Percentiles rank a stretch among this genome's conserved stretches.
Conservation (phyloP, 2,329 filamentous ascomycete species). For the Colletotrichum sp. region DNA sequence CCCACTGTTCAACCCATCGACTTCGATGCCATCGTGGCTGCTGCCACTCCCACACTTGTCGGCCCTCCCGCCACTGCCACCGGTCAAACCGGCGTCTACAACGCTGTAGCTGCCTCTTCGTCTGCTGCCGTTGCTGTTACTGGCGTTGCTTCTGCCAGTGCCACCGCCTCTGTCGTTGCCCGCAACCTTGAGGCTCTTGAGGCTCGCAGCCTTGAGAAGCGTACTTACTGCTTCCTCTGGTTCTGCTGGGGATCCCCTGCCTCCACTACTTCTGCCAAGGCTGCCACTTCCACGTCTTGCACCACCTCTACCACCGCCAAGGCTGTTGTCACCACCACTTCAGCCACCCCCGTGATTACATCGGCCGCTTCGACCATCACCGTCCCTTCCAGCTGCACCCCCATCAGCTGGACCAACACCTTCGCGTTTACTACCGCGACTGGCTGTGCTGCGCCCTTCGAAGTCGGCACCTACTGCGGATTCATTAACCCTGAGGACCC, state of each 20-base stretch:
- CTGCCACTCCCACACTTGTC: not conserved
- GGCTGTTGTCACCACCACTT: not conserved
- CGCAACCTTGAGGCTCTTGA: not conserved
- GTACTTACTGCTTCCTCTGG: not conserved
- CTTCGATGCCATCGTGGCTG: not conserved
- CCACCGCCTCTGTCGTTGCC: not conserved
- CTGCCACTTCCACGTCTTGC: not conserved
- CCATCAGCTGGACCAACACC: slow-evolving; percentile 12
- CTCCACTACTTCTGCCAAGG: not conserved
- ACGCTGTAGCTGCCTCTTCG: not conserved
- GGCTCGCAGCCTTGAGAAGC: not conserved
- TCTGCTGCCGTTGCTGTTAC: not conserved
- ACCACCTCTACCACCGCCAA: not conserved
- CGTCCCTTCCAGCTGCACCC: slow-evolving; percentile 2
- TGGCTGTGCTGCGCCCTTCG: not conserved
- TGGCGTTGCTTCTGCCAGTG: slow-evolving; percentile 4
- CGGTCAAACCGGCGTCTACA: slow-evolving; percentile 1
- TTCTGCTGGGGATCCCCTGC: not conserved
- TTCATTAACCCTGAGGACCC: slow-evolving; percentile 18
- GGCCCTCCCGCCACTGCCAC: slow-evolving; percentile 1
- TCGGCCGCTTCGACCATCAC: not conserved
- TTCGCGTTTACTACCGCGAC: not conserved
- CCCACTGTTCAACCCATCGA: not conserved
- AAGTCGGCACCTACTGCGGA: slow-evolving; percentile 13
- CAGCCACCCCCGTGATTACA: not conserved